Conservation (phyloP, 2,329 filamentous ascomycete genomes). For the Zopfia rhizophila region DNA sequence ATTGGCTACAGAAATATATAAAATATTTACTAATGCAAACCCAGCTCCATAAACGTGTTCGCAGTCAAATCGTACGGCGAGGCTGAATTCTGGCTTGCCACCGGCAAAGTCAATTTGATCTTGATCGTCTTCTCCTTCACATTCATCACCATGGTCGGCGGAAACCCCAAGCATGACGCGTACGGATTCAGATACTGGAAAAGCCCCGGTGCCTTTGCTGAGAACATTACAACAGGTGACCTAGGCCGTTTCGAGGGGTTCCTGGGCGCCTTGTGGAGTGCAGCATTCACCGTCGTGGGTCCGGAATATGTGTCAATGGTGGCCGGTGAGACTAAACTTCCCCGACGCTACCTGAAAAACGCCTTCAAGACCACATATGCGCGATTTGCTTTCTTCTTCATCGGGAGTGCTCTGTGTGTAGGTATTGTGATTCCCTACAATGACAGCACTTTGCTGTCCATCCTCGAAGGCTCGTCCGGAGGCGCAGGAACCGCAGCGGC, state of each 20-base stretch:
- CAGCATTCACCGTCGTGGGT: conserved; percentile 54
- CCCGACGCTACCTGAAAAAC: conserved; percentile 50
- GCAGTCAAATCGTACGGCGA: conserved; percentile 54
- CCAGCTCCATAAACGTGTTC: conserved; percentile 46
- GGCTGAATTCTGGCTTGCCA: conserved; percentile 51
- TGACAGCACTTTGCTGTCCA: conserved; percentile 74
- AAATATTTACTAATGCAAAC: neutral
- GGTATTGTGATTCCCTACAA: conserved; percentile 68
- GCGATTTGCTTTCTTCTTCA: conserved; percentile 56
- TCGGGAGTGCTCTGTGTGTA: conserved; percentile 52
- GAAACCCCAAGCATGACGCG: conserved; percentile 50
- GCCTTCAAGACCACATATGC: conserved; percentile 56
- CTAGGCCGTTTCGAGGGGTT: conserved; percentile 43
- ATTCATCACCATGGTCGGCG: conserved; percentile 54
- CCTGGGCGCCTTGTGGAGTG: conserved; percentile 42
- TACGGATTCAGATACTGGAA: conserved; percentile 57
- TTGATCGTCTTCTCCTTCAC: conserved; percentile 54
- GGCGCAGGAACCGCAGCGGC: conserved; percentile 60
- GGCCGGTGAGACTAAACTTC: conserved; percentile 55
- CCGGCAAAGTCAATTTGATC: conserved; percentile 55
- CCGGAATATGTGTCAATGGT: conserved; percentile 59
- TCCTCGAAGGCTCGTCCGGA: conserved; percentile 27
- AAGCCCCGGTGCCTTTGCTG: conserved; percentile 42
- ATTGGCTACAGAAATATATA: neutral
- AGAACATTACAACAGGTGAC: conserved; percentile 34